A percentile compares a stretch with the other conserved stretches of the same genome.
Evolutionary conservation across 2,329 filamentous ascomycete species (phyloP).

Genomic region (Xylaria digitata): DNA sequence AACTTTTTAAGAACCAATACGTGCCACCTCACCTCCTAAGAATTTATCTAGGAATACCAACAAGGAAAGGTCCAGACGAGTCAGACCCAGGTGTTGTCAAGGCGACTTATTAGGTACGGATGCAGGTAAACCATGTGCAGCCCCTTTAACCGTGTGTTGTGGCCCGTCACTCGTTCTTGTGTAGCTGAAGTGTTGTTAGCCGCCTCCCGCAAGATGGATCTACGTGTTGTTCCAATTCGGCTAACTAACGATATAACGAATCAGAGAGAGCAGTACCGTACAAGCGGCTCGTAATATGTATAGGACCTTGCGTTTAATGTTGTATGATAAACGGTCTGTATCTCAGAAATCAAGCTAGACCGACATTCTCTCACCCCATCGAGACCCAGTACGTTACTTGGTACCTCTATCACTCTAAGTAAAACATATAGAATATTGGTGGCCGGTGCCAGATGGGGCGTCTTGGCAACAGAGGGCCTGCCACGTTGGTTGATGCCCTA

Average conservation of each 20-base stretch:
- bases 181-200: conserved; percentile 19
- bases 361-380: conserved; percentile 12
- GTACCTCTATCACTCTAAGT: neutral
- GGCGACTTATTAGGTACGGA: conserved; percentile 37
- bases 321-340: conserved; percentile 19
- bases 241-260: conserved; percentile 12
- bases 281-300: conserved; percentile 27
- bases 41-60: conserved; percentile 4
- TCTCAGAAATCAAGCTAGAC: conserved; percentile 21
- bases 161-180: conserved; percentile 24
- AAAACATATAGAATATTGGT: conserved; percentile 11
- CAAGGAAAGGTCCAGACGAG: conserved; percentile 12
- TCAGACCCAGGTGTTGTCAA: conserved; percentile 6
- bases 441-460: conserved; percentile 21
- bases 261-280: conserved; percentile 22
- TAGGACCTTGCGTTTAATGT: conserved; percentile 17
- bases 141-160: conserved; percentile 19
- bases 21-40: conserved; percentile 30
- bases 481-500: conserved; percentile 48
- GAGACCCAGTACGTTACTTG: neutral
- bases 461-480: conserved; percentile 39
- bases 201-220: conserved; percentile 22
- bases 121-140: conserved; percentile 36
- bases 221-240: conserved; percentile 31
- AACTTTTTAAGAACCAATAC: conserved; percentile 15